Evolutionary conservation across 495 filamentous ascomycete species (phyloP), one percentile per base, ranked within the genome.

Genomic region (Chaetomium fimeti): DNA sequence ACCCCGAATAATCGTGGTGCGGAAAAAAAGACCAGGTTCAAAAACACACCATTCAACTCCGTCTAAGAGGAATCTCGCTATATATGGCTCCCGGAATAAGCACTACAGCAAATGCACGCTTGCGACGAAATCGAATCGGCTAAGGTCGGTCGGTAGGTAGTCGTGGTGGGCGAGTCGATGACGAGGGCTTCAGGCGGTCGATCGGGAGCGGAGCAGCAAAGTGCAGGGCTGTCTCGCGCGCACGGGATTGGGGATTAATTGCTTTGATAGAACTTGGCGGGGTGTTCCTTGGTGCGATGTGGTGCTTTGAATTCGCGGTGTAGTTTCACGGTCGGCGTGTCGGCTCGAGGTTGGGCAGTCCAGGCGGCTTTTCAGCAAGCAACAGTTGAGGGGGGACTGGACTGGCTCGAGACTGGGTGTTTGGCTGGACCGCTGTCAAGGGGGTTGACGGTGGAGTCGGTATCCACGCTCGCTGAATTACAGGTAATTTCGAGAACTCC

Each of bases 311-410:
- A n/a, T 53, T 48, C 22, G 29, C 47, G 47, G 32, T 51, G 61
- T 24, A 48, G 54, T 59, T 36, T 32, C 32, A 48, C 27, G 38
- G 55, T 62, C 62, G 68, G 71, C 66, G 68, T 68, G 68, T 69
- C 71, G 66, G 62, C 45, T 40, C 49, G 60, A 69, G 68, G 70
- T 72, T 72, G 70, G 70, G 63, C 70, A 68, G 68, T 58, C 29
- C 28, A 59, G 36, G 60, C 52, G 54, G 57, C 57, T 61, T 64
- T 64, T 62, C 40, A 62, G 56, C 58, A 32, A 32, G 40, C 32
- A 36, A 59, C n/a, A n/a, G 56, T 64, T 62, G 56, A 57, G 60
- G 60, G 60, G 65, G 62, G 36, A 57, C 32, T 36, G 32, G 32
- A 36, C 32, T 36, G 32, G 32, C 32, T 36, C 32, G 32, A 36